Evolutionary conservation across 768 basidiomycete species (phyloP), one percentile per base, ranked within the genome.

Genomic region (Pleurotus djamor): DNA sequence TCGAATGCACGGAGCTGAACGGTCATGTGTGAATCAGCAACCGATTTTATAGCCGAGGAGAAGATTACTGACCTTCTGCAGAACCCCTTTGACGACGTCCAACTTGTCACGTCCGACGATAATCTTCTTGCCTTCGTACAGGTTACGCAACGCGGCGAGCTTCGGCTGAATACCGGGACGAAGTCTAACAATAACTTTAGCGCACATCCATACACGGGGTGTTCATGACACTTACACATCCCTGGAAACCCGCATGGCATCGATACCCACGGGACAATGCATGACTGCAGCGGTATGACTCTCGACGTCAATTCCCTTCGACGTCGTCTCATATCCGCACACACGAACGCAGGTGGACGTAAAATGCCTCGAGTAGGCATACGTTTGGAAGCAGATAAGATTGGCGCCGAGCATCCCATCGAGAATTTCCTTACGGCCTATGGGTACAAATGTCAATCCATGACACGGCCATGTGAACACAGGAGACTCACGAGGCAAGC

Each of bases 321-420:
- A 68, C 1, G 86, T 87, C 1, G 88, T 87, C 70, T 99, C 96
- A 74, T 94, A 94, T 1, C 96, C 96, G 71, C 94, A 96, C 4
- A 99, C 96, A 16, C 96, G 91, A 45, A 98, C 87, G 71, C 96
- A 98, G 1, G 94, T 93, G 14, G 92, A 95, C 33, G 85, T 87
- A 74, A 99, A 99, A 74, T 98, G 96, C 5, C 96, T 86, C 8
- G 91, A 88, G 77, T 97, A 96, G 3, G 94, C 95, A 73, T 96
- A 97, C 0, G 96, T 97, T 77, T 94, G 92, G 91, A 99, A 98
- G 72, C 93, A 96, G 51, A 98, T 87, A 36, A 97, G 83, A 74
- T 97, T 95, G 51, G 96, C 94, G 34, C 96, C 95, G 48, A 98
- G 88, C 93, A 99, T 97, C 38, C 96, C 97, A 63, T 98, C 94